Conservation (phyloP, 1,139 yeast species). For the Lodderomyces metapsilosis region DNA sequence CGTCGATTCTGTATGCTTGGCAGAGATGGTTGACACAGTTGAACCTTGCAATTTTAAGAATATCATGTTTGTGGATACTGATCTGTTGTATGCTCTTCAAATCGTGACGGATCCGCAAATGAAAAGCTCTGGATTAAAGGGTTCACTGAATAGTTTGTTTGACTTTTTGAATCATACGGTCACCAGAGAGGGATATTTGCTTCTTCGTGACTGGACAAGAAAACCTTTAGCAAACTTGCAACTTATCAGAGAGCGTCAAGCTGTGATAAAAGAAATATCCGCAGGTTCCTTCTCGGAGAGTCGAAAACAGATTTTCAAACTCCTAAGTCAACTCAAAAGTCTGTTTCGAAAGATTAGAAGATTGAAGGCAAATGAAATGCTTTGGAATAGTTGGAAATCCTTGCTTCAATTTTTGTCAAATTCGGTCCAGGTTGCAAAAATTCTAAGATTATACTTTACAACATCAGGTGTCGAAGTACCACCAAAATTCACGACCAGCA, state of each 20-base stretch:
- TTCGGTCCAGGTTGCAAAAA: conserved; percentile 11
- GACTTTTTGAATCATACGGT: conserved; percentile 24
- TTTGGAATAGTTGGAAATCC: conserved; percentile 23
- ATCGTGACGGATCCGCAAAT: conserved; percentile 19
- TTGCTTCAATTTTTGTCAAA: conserved; percentile 19
- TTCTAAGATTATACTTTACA: conserved; percentile 8
- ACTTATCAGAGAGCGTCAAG: conserved; percentile 24
- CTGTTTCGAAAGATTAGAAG: conserved; percentile 19
- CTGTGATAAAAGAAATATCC: conserved; percentile 21
- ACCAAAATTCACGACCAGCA: not conserved
- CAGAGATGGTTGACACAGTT: conserved; percentile 6
- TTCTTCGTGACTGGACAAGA: conserved; percentile 30
- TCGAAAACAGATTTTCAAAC: conserved; percentile 14
- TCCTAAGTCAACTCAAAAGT: conserved; percentile 24
- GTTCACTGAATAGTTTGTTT: conserved; percentile 18
- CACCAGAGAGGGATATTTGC: conserved; percentile 25
- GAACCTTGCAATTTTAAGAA: conserved; percentile 13
- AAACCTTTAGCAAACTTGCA: conserved; percentile 27
- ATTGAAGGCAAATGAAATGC: conserved; percentile 24
- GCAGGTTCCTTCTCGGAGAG: conserved; percentile 15
- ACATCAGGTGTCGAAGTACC: not conserved
- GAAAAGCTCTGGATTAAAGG: conserved; percentile 8
- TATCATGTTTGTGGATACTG: conserved; percentile 31
- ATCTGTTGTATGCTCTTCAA: conserved; percentile 29
- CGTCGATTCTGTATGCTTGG: conserved; percentile 5